These are phyloP conservation scores for Coriolopsis trogii DNA, from an alignment of 1,284 basidiomycete species.

Conservation along the genomic window DNA sequence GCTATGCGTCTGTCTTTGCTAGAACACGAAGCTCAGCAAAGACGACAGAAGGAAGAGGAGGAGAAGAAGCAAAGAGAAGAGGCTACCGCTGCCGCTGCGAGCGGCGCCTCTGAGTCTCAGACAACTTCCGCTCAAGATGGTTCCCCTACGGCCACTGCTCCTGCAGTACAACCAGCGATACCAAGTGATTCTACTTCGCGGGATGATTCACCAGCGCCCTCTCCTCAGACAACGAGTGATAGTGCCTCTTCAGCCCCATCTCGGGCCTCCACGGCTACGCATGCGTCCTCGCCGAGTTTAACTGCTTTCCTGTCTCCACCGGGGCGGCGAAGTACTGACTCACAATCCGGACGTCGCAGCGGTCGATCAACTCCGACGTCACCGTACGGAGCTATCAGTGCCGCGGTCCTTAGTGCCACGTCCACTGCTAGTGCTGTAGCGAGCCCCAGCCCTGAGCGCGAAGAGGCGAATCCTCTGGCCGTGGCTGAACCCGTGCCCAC, in stretches of 20 bases:
- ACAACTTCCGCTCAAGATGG: neutral
- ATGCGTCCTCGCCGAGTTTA: constrained; percentile 3
- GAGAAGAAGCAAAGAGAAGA: constrained; percentile 45
- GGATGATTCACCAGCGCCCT: too few species aligned
- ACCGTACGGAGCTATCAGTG: constrained; percentile 43
- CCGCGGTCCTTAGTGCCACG: constrained; percentile 43
- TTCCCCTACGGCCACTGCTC: constrained; percentile 4
- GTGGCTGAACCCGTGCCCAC: neutral
- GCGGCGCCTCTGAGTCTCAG: neutral
- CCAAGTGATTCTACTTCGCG: too few species aligned
- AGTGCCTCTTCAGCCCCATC: too few species aligned
- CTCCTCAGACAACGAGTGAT: neutral
- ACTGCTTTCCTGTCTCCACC: constrained; percentile 5
- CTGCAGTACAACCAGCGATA: neutral
- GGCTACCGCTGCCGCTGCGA: constrained; percentile 13
- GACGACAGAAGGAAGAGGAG: constrained; percentile 65
- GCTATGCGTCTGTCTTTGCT: constrained; percentile 95
- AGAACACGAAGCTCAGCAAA: constrained; percentile 86
- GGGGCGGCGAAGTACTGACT: neutral
- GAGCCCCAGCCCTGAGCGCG: constrained; percentile 8
- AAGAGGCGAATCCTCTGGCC: neutral
- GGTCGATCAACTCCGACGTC: constrained; percentile 39
- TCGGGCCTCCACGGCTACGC: too few species aligned
- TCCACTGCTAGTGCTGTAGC: constrained; percentile 46
- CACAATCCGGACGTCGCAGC: constrained; percentile 12